phyloP scores from a whole-genome alignment of 257 asterid species.

The Solanum microdontum region DNA sequence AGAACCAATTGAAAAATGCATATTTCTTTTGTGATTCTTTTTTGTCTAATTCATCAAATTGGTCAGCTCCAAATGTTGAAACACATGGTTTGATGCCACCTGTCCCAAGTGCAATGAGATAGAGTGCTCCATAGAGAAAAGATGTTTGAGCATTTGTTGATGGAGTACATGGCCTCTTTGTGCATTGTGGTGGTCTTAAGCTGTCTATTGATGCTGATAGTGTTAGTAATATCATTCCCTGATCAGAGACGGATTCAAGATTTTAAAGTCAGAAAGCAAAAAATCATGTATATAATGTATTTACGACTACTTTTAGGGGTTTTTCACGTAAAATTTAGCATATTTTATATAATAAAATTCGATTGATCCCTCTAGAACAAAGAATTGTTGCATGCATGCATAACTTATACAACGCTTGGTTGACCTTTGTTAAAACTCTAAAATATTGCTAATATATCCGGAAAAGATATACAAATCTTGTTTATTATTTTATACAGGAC shows the following conservation, averaged over 20 bases:
- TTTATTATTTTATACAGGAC: no score
- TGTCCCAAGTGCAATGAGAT: constrained; percentile 70
- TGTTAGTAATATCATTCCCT: constrained; percentile 73
- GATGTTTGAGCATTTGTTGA: constrained; percentile 36
- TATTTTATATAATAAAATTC: no score
- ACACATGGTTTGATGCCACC: constrained; percentile 87
- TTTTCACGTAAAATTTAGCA: accelerated
- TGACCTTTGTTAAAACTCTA: neutral
- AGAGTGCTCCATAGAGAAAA: constrained; percentile 43
- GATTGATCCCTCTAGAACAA: neutral
- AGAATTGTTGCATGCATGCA: no score
- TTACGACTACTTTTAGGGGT: neutral
- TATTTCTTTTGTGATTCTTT: constrained; percentile 49
- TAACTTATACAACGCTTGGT: neutral
- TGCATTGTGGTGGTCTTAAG: constrained; percentile 52
- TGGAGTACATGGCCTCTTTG: constrained; percentile 35
- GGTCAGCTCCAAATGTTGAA: constrained; percentile 74
- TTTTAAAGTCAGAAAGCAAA: neutral
- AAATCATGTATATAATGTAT: neutral
- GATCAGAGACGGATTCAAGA: neutral
- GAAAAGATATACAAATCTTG: no score
- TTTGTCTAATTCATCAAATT: constrained; percentile 44
- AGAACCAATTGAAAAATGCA: constrained; percentile 77
- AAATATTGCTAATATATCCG: no score
- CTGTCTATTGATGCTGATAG: constrained; percentile 57